These are phyloP conservation scores for Magnaporthiopsis rhizophila DNA, from an alignment of 2,329 filamentous ascomycete species.

Conservation along the genomic window DNA sequence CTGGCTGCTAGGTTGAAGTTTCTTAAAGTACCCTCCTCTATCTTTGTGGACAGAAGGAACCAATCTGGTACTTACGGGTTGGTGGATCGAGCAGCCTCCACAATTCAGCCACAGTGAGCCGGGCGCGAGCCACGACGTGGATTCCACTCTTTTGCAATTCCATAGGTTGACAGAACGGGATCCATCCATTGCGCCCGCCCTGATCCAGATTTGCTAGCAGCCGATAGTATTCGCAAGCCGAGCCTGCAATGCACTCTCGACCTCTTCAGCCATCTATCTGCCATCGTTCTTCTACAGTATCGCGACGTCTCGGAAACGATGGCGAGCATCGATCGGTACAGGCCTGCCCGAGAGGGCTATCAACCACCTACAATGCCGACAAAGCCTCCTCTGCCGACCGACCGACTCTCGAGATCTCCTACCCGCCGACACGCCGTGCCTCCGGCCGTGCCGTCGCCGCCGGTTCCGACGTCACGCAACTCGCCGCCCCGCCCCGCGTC, in stretches of 20 bases:
- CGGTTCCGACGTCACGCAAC: conserved; percentile 44
- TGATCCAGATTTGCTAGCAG: neutral
- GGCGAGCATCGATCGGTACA: conserved; percentile 54
- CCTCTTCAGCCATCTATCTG: neutral
- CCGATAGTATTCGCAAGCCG: neutral
- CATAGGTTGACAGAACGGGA: too few species aligned
- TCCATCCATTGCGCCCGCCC: too few species aligned
- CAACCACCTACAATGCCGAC: conserved; percentile 40
- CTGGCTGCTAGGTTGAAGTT: neutral
- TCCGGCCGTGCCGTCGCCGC: conserved; percentile 54
- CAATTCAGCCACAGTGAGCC: neutral
- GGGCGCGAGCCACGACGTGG: neutral
- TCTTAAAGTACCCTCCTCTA: too few species aligned
- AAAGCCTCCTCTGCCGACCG: conserved; percentile 26
- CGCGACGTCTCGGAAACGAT: conserved; percentile 25
- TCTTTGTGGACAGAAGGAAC: neutral
- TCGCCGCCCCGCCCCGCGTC: conserved; percentile 45
- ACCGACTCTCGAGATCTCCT: conserved; percentile 42
- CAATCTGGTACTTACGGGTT: neutral
- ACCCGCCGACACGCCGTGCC: conserved; percentile 45
- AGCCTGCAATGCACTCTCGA: too few species aligned
- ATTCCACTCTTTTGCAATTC: too few species aligned
- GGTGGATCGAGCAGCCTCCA: neutral
- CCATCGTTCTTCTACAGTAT: neutral
- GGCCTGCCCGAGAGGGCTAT: conserved; percentile 44